Percentiles rank a stretch among this genome's conserved stretches.
These are phyloP conservation scores for Stereum hirsutum DNA, from an alignment of 1,284 basidiomycete species.

Conservation along the genomic window DNA sequence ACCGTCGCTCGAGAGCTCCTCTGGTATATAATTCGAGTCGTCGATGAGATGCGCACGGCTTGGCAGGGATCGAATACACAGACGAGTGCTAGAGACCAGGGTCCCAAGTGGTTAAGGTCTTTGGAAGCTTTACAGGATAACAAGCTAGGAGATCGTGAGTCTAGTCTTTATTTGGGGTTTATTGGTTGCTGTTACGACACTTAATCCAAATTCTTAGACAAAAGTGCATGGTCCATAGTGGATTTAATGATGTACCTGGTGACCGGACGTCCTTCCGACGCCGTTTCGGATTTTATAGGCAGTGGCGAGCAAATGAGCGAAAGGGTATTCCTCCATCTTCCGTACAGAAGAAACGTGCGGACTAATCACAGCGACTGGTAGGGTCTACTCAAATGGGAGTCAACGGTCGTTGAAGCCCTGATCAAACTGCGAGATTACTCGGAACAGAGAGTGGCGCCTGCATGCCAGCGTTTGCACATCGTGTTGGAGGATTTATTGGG, in stretches of 20 bases:
- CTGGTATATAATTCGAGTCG: constrained; percentile 59
- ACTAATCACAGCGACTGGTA: constrained; percentile 19
- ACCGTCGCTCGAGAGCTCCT: constrained; percentile 61
- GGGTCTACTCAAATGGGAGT: constrained; percentile 76
- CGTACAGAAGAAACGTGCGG: constrained; percentile 5
- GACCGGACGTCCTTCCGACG: constrained; percentile 59
- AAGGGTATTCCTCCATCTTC: constrained; percentile 35
- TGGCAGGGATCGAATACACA: constrained; percentile 65
- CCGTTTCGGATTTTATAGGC: constrained; percentile 62
- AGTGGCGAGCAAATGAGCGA: constrained; percentile 75
- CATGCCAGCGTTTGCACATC: constrained; percentile 65
- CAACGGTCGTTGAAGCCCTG: constrained; percentile 58
- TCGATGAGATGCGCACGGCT: constrained; percentile 58
- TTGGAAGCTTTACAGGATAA: constrained; percentile 54
- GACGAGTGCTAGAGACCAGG: constrained; percentile 58
- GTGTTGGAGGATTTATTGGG: constrained; percentile 68
- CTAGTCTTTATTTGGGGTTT: neutral
- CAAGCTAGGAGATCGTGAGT: constrained; percentile 6
- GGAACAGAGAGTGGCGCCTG: constrained; percentile 59
- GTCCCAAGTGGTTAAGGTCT: constrained; percentile 62
- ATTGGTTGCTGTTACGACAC: neutral
- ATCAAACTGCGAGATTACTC: constrained; percentile 64
- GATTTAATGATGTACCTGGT: constrained; percentile 66
- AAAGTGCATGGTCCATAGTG: constrained; percentile 49
- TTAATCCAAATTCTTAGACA: constrained; percentile 27